Evolutionary conservation across 495 filamentous ascomycete species (phyloP).

Genomic region (Neurospora cerealis): DNA sequence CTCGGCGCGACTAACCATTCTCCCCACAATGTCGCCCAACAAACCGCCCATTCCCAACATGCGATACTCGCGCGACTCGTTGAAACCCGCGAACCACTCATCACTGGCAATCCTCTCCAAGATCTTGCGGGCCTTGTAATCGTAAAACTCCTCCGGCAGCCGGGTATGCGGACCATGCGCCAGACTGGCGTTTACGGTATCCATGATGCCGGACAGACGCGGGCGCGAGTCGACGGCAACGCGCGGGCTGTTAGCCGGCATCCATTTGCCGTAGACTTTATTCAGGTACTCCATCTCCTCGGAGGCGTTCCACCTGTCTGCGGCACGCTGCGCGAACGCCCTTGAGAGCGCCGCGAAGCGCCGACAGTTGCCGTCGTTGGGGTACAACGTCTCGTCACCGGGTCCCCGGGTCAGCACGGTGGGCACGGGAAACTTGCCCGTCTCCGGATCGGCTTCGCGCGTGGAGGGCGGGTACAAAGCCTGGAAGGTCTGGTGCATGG

Average conservation of each 20-base stretch:
- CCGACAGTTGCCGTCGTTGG: conserved; percentile 78
- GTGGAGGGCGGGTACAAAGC: conserved; percentile 78
- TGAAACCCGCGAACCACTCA: conserved; percentile 89
- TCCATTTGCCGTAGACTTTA: conserved; percentile 65
- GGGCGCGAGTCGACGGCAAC: conserved; percentile 81
- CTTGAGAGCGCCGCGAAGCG: conserved; percentile 71
- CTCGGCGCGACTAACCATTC: conserved; percentile 70
- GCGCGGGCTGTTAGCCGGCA: conserved; percentile 55
- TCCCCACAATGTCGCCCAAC: conserved; percentile 71
- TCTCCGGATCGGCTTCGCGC: conserved; percentile 29
- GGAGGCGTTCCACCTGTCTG: conserved; percentile 70
- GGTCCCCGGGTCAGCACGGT: conserved; percentile 65
- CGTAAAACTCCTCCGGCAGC: conserved; percentile 82
- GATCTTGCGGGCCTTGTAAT: conserved; percentile 54
- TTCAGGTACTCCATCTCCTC: conserved; percentile 82
- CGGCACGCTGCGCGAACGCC: conserved; percentile 74
- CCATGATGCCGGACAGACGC: conserved; percentile 80
- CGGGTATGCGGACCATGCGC: conserved; percentile 74
- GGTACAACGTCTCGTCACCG: conserved; percentile 82
- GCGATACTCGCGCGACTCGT: conserved; percentile 75
- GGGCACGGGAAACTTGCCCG: conserved; percentile 50
- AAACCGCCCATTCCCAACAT: conserved; percentile 75
- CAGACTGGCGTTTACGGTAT: conserved; percentile 79
- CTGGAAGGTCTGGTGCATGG: conserved; percentile 77
- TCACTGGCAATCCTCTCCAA: conserved; percentile 76